phyloP scores from a whole-genome alignment of 116 monocot genomes.

The Posidonia oceanica region DNA sequence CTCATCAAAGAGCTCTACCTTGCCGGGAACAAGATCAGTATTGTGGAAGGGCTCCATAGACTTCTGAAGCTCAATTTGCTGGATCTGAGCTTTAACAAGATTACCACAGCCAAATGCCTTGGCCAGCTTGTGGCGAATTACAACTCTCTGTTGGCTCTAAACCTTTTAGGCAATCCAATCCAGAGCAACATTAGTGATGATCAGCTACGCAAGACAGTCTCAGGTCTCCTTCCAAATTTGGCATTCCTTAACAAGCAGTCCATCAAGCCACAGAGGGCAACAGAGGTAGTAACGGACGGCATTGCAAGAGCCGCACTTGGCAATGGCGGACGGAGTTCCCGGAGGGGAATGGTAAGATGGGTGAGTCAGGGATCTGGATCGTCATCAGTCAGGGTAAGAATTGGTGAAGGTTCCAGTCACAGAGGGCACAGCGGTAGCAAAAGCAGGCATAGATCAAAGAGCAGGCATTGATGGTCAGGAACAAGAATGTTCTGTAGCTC shows the following conservation, averaged over 20 bases:
- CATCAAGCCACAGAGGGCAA: slow-evolving; percentile 46
- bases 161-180: slow-evolving; percentile 78
- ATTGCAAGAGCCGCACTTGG: slow-evolving; percentile 71
- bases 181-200: slow-evolving; percentile 81
- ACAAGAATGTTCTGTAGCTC: no score
- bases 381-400: slow-evolving; percentile 10
- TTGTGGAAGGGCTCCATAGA: slow-evolving; percentile 79
- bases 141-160: slow-evolving; percentile 59
- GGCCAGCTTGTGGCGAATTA: slow-evolving; percentile 93
- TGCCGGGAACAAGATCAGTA: slow-evolving; percentile 86
- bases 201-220: slow-evolving; percentile 57
- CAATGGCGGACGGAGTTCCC: slow-evolving; percentile 16
- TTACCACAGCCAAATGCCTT: slow-evolving; percentile 62
- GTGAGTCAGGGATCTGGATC: slow-evolving; percentile 18
- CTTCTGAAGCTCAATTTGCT: slow-evolving; percentile 68
- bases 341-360: slow-evolving; percentile 19
- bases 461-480: no score
- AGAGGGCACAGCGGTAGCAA: background rate
- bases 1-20: slow-evolving; percentile 85
- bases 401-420: slow-evolving; percentile 1
- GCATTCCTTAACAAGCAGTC: slow-evolving; percentile 77
- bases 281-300: slow-evolving; percentile 43
- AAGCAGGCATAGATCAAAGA: slow-evolving; percentile 14
- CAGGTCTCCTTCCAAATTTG: slow-evolving; percentile 58
- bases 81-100: slow-evolving; percentile 94